Conservation (phyloP, 306 rosid species). For the Vachellia pachyceras region DNA sequence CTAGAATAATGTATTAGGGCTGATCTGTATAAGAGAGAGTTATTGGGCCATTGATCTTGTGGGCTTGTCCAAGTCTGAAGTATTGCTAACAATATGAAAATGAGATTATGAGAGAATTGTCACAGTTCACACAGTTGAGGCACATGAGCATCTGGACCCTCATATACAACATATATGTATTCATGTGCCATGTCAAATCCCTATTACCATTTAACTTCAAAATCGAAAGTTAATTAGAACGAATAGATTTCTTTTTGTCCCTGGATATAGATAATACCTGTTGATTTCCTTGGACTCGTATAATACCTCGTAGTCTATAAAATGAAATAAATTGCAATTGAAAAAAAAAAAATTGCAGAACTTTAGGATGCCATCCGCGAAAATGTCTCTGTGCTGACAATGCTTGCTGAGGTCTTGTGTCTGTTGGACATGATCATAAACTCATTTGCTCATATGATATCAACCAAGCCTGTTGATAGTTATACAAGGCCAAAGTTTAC, state of each 20-base stretch:
- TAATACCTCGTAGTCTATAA: slow-evolving; percentile 33
- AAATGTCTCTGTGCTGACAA: slow-evolving; percentile 79
- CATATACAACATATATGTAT: neutral
- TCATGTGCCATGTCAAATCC: neutral
- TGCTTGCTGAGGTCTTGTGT: slow-evolving; percentile 95
- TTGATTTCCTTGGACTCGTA: slow-evolving; percentile 24
- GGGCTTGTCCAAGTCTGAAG: too few species aligned
- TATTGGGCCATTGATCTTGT: too few species aligned
- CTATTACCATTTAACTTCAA: neutral
- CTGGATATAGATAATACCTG: neutral
- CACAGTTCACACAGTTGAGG: too few species aligned
- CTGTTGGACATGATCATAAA: slow-evolving; percentile 93
- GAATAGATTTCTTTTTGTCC: neutral
- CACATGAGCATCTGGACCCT: too few species aligned
- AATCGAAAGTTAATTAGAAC: slow-evolving; percentile 11
- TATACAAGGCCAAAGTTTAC: slow-evolving; percentile 91
- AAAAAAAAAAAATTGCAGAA: slow-evolving; percentile 51
- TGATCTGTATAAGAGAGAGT: too few species aligned
- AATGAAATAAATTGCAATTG: slow-evolving; percentile 21
- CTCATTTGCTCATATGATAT: slow-evolving; percentile 92
- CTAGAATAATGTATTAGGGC: too few species aligned
- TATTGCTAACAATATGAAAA: too few species aligned
- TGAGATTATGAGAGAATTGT: too few species aligned
- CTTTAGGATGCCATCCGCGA: slow-evolving; percentile 79
- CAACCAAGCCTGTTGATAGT: slow-evolving; percentile 81